Base-by-base conservation (phyloP, 2,329 filamentous ascomycete species). In the Nigrograna mackinnonii region DNA sequence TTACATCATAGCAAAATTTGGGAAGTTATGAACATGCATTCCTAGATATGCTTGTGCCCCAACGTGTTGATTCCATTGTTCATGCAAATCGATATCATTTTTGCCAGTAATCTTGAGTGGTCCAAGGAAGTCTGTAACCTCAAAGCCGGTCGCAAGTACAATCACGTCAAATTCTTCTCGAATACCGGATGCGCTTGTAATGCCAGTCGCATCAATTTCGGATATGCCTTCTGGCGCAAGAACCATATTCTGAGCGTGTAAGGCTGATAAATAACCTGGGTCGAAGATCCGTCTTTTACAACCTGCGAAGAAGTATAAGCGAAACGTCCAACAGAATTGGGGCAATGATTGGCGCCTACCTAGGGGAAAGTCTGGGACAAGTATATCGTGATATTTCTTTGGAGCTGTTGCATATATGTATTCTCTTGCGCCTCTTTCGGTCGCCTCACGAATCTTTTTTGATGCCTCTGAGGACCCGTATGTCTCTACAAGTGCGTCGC, bases 111-210 rank as follows among this genome's bases (percentile, higher is more conserved):
- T 45, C 16, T 59, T 41, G 49, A 70, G 62, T 0, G 66, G 65
- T 7, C 55, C 50, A 5, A 71, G 49, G 36, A 69, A 71, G 35
- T 68, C 39, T 16, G 52, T 43, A 17, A 69, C 62, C 33, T 69
- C 41, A 46, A 69, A 72, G 5, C 67, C 66, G 3, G 65, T 69
- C 5, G 58, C 60, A 11, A 69, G 49, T 13, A 68, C 52, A 28
- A 70, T 67, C 6, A 54, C 50, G 38, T 69, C 66, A 36, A 66
- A 55, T 6, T 52, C 46, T 4, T 51, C 47, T 13, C 44, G 19
- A 5, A 22, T 21, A 4, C 54, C 54, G 11, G 22, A 37, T 11
- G 22, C 24, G 26, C 51, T 58, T 14, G 49, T 43, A 33, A 61
- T 52, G 11, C 57, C 55, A 22, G 38, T 52, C 17, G 46, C 46